A percentile compares a stretch with the other conserved stretches of the same genome.
Evolutionary conservation across 179 eudicot species (phyloP).

Genomic region (Carnegiea gigantea): DNA sequence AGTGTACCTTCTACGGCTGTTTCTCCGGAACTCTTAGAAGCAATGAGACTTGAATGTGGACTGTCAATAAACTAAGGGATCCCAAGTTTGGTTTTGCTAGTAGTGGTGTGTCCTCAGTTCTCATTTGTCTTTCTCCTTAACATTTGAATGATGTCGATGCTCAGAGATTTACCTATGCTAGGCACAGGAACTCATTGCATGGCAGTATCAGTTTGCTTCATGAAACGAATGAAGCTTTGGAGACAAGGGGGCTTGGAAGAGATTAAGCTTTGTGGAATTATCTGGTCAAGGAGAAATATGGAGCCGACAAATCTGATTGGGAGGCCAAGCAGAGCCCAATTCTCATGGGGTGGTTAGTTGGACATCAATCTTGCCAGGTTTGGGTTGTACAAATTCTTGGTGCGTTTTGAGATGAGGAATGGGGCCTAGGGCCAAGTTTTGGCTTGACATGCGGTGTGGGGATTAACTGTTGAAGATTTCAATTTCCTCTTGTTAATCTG

Average conservation of each 20-base stretch:
- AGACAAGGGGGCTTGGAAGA: not conserved
- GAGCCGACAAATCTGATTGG: not conserved
- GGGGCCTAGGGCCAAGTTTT: not conserved
- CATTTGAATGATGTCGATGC: not conserved
- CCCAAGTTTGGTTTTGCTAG: not conserved
- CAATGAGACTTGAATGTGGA: conserved; percentile 90
- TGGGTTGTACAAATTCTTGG: not conserved
- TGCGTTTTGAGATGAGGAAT: not conserved
- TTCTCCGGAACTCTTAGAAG: conserved; percentile 81
- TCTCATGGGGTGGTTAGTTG: not conserved
- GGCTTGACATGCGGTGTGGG: not conserved
- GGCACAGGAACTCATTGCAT: not conserved
- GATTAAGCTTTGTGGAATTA: not conserved
- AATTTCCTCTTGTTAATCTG: not conserved
- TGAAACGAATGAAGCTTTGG: not conserved
- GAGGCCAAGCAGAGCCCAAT: not conserved
- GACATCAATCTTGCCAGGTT: not conserved
- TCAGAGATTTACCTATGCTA: not conserved
- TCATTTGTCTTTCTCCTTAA: conserved; percentile 1
- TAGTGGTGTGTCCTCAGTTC: not conserved
- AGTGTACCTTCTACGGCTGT: conserved; percentile 31
- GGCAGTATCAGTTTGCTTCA: not conserved
- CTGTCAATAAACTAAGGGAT: conserved; percentile 37
- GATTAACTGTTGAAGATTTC: not conserved
- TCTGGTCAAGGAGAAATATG: not conserved